Evolutionary conservation across 1,284 basidiomycete genomes (phyloP), one percentile per base, ranked within the genome.

Genomic region (Boletus mariae): DNA sequence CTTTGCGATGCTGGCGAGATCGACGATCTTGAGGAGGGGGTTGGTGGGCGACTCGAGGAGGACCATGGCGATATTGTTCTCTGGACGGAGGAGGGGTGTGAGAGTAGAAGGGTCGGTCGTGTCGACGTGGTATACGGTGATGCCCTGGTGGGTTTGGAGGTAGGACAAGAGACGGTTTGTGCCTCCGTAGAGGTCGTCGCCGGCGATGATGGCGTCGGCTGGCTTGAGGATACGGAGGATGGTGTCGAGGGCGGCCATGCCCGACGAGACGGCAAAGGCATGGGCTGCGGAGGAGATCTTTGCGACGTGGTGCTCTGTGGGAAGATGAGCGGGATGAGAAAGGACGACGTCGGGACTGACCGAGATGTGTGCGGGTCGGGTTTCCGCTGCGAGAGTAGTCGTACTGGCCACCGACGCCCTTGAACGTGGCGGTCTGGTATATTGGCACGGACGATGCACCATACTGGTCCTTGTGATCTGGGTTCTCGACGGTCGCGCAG

Each of bases 361-460:
- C 90, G 57, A 98, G 82, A 74, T 96, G 94, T 59, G 85, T 94
- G 63, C 97, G 81, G 4, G 97, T 99, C 1, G 97, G 97, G 73
- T 99, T 99, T 29, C 97, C 97, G 62, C 90, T 94, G 56, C 97
- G 82, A 15, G 91, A 83, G 73, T 99, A 99, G 73, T 99, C 97
- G 69, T 94, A 98, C 63, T 88, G 80, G 48, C 91, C 92, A 25
- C 82, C 82, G 49, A 97, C 77, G 47, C 97, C 97, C 75, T 99
- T 99, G 84, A 99, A 99, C 1, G 97, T 99, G 20, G 97, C 87
- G 1, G 92, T 90, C 76, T 98, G 95, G 75, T 99, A 99, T 71
- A 99, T 98, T 20, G 97, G 97, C 0, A 97, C 90, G 10, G 88
- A 91, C 58, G 90, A 94, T 53, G 93, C 88, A 40, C 94, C 94